These are phyloP conservation scores for Diaporthe velutina DNA, from an alignment of 2,329 filamentous ascomycete species.

Conservation along the genomic window DNA sequence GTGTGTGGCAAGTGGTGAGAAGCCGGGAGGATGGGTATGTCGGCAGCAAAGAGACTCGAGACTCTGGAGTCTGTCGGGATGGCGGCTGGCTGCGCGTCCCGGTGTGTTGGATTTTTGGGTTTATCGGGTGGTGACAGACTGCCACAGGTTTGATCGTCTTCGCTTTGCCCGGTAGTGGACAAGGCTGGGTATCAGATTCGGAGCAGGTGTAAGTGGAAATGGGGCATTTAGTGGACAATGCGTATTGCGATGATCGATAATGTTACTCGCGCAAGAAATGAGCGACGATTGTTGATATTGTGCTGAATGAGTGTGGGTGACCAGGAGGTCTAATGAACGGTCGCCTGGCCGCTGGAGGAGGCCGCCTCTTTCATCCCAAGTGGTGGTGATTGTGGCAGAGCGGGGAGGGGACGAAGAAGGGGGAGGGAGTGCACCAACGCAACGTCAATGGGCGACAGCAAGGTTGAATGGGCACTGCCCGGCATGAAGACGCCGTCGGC, in stretches of 20 bases:
- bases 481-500: conserved; percentile 17
- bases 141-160: conserved; percentile 36
- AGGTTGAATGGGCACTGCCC: conserved; percentile 1
- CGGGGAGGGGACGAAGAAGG: background rate
- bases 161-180: conserved; percentile 35
- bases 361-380: conserved; percentile 33
- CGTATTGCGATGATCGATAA: conserved; percentile 32
- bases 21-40: background rate
- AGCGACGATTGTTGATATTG: conserved; percentile 21
- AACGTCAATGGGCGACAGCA: conserved; percentile 14
- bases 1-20: background rate
- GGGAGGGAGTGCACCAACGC: background rate
- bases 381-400: background rate
- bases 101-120: conserved; percentile 12
- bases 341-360: conserved; percentile 23
- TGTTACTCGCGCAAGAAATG: conserved; percentile 26
- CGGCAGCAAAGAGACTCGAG: background rate
- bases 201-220: conserved; percentile 16
- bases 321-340: conserved; percentile 1
- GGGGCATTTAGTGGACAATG: conserved; percentile 34
- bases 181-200: conserved; percentile 34
- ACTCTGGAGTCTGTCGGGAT: conserved; percentile 11
- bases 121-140: conserved; percentile 5
- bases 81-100: conserved; percentile 1
- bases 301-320: conserved; percentile 18